phyloP scores from a whole-genome alignment of 148 eudicot genomes.

The Chenopodium quinoa region DNA sequence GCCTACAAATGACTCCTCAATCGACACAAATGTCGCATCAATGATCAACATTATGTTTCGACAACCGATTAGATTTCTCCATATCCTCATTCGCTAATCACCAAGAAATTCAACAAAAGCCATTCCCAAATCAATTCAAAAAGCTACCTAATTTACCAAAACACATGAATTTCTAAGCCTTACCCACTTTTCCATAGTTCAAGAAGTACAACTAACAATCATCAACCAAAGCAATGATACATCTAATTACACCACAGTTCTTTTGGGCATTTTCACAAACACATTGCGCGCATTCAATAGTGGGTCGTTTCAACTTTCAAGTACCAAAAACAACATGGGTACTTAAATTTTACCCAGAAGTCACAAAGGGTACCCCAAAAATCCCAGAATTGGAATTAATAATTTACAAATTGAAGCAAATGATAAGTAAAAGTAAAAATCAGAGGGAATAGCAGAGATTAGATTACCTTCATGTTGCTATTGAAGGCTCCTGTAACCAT shows the following conservation, averaged over 20 bases:
- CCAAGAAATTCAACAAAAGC: neutral
- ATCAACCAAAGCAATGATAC: neutral
- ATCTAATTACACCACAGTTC: neutral
- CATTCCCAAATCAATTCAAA: neutral
- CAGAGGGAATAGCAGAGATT: neutral
- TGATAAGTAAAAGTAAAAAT: neutral
- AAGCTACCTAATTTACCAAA: neutral
- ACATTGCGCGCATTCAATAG: neutral
- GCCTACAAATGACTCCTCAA: neutral
- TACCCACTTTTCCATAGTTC: neutral
- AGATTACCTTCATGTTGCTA: conserved; percentile 57
- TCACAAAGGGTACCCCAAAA: neutral
- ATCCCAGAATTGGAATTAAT: neutral
- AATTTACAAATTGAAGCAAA: neutral
- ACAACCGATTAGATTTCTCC: neutral
- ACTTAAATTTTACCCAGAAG: neutral
- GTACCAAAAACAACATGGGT: neutral
- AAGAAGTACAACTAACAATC: neutral
- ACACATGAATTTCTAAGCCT: neutral
- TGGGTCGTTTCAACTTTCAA: neutral
- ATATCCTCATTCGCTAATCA: neutral
- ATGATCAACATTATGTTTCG: neutral
- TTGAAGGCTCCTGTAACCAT: conserved; percentile 47
- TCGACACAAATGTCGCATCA: neutral
- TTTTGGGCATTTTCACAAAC: conserved; percentile 25